Conservation (phyloP, 2,329 filamentous ascomycete genomes). For the Calonectria honghensis region DNA sequence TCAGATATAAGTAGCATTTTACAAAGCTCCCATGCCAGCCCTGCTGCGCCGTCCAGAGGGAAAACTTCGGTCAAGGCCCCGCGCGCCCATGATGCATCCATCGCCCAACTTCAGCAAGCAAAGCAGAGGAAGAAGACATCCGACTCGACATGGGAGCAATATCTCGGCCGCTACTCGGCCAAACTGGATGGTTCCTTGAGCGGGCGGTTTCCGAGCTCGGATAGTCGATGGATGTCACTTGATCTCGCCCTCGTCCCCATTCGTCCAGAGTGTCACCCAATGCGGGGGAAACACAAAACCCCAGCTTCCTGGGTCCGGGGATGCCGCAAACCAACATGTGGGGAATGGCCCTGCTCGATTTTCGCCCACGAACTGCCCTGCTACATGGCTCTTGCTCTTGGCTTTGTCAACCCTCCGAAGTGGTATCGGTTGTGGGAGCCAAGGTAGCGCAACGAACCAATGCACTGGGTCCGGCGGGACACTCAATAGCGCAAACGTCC, state of each 20-base stretch:
- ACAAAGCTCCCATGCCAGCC: neutral
- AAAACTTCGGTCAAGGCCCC: neutral
- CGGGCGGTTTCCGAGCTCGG: slow-evolving; percentile 8
- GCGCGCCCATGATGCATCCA: neutral
- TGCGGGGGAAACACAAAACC: neutral
- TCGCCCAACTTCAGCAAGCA: neutral
- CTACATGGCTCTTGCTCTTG: neutral
- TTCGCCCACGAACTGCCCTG: neutral
- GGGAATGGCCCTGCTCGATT: neutral
- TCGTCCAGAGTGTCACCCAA: neutral
- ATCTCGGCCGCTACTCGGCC: slow-evolving; percentile 14
- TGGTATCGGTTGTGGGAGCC: neutral
- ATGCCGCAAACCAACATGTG: neutral
- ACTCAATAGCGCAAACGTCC: neutral
- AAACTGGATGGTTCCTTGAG: neutral
- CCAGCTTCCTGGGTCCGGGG: slow-evolving; percentile 16
- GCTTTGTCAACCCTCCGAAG: neutral
- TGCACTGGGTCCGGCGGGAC: neutral
- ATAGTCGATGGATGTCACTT: neutral
- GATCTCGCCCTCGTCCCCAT: neutral
- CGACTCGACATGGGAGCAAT: neutral
- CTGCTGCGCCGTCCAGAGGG: neutral
- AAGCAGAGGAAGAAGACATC: neutral
- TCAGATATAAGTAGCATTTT: slow-evolving; percentile 9
- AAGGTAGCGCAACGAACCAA: neutral